Evolutionary conservation across 495 filamentous ascomycete species (phyloP).

Genomic region (Hypoxylon crocopeplum): DNA sequence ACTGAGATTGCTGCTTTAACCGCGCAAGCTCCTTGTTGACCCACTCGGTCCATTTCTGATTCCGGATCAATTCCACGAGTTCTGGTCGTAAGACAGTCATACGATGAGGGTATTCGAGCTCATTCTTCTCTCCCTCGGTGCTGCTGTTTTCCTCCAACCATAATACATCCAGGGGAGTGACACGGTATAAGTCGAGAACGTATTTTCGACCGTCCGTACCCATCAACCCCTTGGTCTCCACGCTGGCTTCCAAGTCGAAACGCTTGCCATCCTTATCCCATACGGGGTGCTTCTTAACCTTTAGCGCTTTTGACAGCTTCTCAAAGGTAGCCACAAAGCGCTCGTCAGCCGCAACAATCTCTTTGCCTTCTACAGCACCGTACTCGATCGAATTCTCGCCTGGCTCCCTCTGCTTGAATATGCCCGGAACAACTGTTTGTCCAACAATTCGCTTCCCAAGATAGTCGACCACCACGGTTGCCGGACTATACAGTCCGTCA

Average conservation of each 20-base stretch:
- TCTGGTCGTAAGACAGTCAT: constrained; percentile 94
- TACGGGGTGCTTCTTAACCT: constrained; percentile 92
- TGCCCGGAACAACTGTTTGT: constrained; percentile 97
- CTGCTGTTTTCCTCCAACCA: constrained; percentile 80
- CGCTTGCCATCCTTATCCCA: constrained; percentile 96
- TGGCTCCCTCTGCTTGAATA: constrained; percentile 97
- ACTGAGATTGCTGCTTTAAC: constrained; percentile 49
- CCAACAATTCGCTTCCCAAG: constrained; percentile 96
- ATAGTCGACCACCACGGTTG: constrained; percentile 96
- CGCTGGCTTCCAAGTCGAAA: constrained; percentile 91
- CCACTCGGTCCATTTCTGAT: constrained; percentile 85
- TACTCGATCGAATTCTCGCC: constrained; percentile 99
- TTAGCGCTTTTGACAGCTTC: constrained; percentile 84
- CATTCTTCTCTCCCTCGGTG: constrained; percentile 51
- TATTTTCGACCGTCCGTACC: constrained; percentile 99
- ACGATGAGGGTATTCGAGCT: constrained; percentile 81
- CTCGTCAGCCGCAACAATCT: constrained; percentile 88
- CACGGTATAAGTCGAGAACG: constrained; percentile 92
- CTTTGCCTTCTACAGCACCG: constrained; percentile 96
- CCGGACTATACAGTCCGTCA: constrained; percentile 89
- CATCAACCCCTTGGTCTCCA: constrained; percentile 96
- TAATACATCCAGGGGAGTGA: constrained; percentile 86
- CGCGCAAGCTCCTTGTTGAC: constrained; percentile 73
- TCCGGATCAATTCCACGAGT: constrained; percentile 83
- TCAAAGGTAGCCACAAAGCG: constrained; percentile 84